Evolutionary conservation across 768 basidiomycete genomes (phyloP).

Genomic region (Boletus rubescentipes): DNA sequence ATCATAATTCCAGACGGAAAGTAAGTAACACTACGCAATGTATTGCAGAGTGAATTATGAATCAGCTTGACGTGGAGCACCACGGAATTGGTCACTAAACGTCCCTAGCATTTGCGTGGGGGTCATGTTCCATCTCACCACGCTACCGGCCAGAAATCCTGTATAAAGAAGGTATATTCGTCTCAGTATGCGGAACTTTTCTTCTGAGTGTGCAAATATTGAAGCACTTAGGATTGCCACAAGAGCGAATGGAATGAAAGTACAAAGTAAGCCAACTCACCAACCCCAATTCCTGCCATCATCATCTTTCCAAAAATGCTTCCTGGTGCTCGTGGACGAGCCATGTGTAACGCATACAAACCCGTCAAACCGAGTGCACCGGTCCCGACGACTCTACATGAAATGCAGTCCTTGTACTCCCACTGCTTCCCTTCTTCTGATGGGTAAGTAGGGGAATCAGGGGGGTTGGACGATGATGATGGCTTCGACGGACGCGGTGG

Average conservation of each 20-base stretch:
- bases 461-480: neutral
- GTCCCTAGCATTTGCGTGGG: constrained; percentile 23
- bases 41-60: constrained; percentile 2
- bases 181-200: constrained; percentile 7
- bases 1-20: neutral
- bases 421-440: constrained; percentile 8
- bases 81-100: constrained; percentile 12
- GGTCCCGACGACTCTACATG: constrained; percentile 68
- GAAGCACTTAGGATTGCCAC: neutral
- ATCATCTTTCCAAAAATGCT: constrained; percentile 58
- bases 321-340: constrained; percentile 62
- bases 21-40: neutral
- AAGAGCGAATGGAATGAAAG: neutral
- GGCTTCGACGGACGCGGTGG: constrained; percentile 15
- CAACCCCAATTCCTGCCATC: constrained; percentile 61
- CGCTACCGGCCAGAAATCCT: constrained; percentile 33
- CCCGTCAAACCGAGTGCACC: constrained; percentile 62
- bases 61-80: neutral
- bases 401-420: constrained; percentile 55
- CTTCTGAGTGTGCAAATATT: too few species aligned
- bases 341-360: constrained; percentile 64
- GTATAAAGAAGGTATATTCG: neutral
- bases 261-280: constrained; percentile 36
- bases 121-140: constrained; percentile 31
- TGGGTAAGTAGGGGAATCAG: neutral